Conservation (phyloP, 1,284 basidiomycete genomes). For the Ganoderma meredithae region DNA sequence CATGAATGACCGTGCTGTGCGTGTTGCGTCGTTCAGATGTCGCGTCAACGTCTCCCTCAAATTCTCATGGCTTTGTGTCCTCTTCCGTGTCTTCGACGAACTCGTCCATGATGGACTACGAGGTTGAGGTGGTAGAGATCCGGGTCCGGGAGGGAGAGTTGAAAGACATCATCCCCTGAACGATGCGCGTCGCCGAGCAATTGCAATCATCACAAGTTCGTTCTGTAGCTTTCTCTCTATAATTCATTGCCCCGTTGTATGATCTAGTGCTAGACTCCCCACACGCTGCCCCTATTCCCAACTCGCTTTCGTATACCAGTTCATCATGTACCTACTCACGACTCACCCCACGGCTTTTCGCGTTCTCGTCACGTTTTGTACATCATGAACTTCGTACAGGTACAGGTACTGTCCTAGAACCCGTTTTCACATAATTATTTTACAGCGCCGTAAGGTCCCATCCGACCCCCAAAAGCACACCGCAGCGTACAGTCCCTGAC, state of each 20-base stretch:
- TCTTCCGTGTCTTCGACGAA: constrained; percentile 73
- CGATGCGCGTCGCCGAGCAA: constrained; percentile 9
- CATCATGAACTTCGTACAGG: constrained; percentile 16
- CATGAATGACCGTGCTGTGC: constrained; percentile 23
- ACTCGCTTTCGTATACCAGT: constrained; percentile 31
- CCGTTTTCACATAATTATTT: constrained; percentile 7
- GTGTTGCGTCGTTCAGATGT: constrained; percentile 58
- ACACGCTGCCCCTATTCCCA: constrained; percentile 15
- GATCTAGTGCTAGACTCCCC: constrained; percentile 28
- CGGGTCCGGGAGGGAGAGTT: constrained; percentile 79
- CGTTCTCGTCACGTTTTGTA: constrained; percentile 23
- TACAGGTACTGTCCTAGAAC: constrained; percentile 11
- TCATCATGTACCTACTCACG: constrained; percentile 27
- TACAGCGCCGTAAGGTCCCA: constrained; percentile 14
- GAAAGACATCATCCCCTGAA: constrained; percentile 74
- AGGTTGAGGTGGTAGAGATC: constrained; percentile 86
- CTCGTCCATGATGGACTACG: constrained; percentile 70
- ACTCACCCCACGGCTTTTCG: constrained; percentile 13
- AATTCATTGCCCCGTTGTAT: constrained; percentile 25
- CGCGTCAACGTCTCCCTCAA: constrained; percentile 81
- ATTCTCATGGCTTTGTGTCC: constrained; percentile 67
- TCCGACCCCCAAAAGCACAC: background rate
- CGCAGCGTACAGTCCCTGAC: background rate
- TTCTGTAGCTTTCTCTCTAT: constrained; percentile 19
- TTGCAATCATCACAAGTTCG: constrained; percentile 12